Evolutionary conservation across 495 filamentous ascomycete species (phyloP).

Genomic region (Halenospora varia): DNA sequence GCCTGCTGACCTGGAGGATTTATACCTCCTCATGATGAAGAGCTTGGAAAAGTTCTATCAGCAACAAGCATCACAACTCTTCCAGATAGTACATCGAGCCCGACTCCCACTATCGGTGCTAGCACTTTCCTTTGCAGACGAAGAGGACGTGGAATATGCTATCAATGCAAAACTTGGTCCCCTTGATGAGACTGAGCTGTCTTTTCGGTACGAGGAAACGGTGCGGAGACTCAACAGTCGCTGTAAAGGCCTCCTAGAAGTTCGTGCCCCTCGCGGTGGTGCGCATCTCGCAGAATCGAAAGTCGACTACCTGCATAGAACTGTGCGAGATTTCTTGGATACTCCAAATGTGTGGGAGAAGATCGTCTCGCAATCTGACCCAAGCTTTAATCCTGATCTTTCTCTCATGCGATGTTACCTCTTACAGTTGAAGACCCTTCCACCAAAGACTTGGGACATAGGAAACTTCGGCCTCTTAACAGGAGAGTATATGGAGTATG

Average conservation of each 20-base stretch:
- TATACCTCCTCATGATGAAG: slow-evolving; percentile 14
- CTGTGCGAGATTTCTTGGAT: slow-evolving; percentile 3
- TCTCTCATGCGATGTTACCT: not conserved
- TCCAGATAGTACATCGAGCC: not conserved
- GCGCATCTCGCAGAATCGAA: not conserved
- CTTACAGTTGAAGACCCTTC: not conserved
- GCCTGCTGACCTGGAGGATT: slow-evolving; percentile 23
- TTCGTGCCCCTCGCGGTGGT: not conserved
- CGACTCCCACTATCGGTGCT: not conserved
- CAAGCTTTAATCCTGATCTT: not conserved
- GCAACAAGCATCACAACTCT: slow-evolving; percentile 7
- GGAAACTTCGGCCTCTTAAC: not conserved
- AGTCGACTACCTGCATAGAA: not conserved
- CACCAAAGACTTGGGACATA: not conserved
- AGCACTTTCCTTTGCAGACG: not conserved
- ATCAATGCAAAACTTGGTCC: not conserved
- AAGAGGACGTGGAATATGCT: not conserved
- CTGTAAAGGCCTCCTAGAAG: slow-evolving; percentile 3
- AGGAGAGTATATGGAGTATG: not conserved
- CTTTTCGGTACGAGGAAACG: not conserved
- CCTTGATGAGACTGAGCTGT: not conserved
- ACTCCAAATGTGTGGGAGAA: not conserved
- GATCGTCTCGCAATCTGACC: not conserved
- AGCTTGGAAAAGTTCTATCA: not conserved
- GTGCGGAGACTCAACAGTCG: not conserved